Evolutionary conservation across 345 rosid species (phyloP), one percentile per base, ranked within the genome.

Genomic region (Camelina hispida): DNA sequence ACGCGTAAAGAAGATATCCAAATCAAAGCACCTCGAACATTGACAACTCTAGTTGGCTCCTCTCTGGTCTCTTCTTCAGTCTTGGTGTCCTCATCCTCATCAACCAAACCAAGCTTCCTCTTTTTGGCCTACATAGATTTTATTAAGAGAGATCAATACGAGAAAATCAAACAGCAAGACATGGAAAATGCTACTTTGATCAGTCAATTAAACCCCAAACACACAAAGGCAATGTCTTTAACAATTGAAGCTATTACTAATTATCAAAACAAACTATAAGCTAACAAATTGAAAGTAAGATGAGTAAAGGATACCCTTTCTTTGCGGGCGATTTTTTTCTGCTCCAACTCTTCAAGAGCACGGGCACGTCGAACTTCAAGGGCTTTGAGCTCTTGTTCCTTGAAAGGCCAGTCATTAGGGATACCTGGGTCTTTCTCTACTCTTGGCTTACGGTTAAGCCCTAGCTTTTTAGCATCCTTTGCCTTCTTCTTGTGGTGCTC

Each of bases 351-450:
- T 70, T 95, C 98, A 1, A 95, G 56, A 18, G 85, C 98, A 38
- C 96, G 96, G 63, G 97, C 93, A 46, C 98, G 85, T 22, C 96
- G 91, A 65, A 77, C 98, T 80, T 92, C 97, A 17, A 92, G 84
- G 17, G 97, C 93, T 84, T 90, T 89, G 34, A 95, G 97, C 86
- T 95, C 98, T 42, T 95, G 93, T 73, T 90, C 99, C 93, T 89
- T 92, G 79, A 88, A 90, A 52, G 99, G 99, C 98, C 94, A 92
- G 75, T 90, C 99, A 77, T 92, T 95, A 35, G 99, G 98, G 40
- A 92, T 92, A 54, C 96, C 99, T 25, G 98, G 97, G 69, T 95
- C 99, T 78, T 95, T 95, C 86, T 89, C 99, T 37, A 85, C 90
- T 83, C 83, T 92, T 16, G 72, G 66, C 74, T 84, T 91, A 0